These are phyloP conservation scores for Malus hybrid DNA, from an alignment of 331 rosid species.

Conservation along the genomic window DNA sequence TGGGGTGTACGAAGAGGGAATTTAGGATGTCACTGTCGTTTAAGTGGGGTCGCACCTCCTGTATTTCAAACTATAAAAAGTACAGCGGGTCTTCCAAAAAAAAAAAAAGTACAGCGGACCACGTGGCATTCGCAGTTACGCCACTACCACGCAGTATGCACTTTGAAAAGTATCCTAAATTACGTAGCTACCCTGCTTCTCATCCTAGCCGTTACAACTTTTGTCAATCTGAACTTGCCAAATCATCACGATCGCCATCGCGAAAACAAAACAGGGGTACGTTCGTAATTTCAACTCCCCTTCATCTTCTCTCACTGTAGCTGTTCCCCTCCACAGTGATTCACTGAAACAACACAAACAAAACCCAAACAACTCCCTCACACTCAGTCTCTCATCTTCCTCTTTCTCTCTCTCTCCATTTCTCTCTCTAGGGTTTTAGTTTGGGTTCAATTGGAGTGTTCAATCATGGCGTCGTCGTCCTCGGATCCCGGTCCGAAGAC, in stretches of 20 bases:
- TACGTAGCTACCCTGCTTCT: constrained; percentile 21
- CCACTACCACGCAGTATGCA: not conserved
- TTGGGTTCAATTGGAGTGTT: constrained; percentile 1
- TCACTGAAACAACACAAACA: not conserved
- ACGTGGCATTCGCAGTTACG: not conserved
- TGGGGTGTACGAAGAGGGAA: too few species aligned
- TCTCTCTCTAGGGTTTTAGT: constrained; percentile 21
- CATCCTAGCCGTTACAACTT: constrained; percentile 79
- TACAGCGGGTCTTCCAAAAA: not conserved
- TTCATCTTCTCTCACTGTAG: constrained; percentile 15
- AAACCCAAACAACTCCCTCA: not conserved
- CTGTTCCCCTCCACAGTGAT: not conserved
- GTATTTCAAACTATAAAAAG: too few species aligned
- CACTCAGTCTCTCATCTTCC: not conserved
- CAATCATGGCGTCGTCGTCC: constrained; percentile 78
- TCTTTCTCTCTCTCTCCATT: too few species aligned
- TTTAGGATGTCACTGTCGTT: too few species aligned
- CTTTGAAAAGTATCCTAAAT: not conserved
- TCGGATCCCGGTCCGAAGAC: constrained; percentile 73
- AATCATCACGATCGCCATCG: too few species aligned
- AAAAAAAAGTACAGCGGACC: not conserved
- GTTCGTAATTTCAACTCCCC: constrained; percentile 25
- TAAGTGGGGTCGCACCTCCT: too few species aligned
- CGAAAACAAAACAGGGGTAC: constrained; percentile 19
- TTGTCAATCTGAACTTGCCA: not conserved